These are phyloP conservation scores for Bipolaris cookei DNA, from an alignment of 2,329 filamentous ascomycete genomes.

Conservation along the genomic window DNA sequence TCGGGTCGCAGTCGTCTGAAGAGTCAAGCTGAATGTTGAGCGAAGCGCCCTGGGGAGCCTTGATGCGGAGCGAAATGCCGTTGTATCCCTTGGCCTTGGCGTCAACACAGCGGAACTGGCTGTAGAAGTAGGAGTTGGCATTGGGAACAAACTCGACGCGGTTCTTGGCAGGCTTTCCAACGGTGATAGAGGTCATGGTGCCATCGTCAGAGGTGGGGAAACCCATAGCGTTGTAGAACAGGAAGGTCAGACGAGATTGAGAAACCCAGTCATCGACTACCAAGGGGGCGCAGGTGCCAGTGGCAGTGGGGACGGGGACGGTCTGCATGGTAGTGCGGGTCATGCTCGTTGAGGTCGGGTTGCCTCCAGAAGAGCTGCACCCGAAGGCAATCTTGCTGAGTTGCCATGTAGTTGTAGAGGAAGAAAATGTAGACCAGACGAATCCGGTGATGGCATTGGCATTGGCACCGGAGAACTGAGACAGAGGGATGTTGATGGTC, in stretches of 20 bases:
- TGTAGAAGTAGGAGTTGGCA: slow-evolving; percentile 63
- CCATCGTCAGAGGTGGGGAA: slow-evolving; percentile 63
- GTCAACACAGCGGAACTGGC: slow-evolving; percentile 62
- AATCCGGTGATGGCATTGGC: slow-evolving; percentile 57
- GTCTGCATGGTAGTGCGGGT: slow-evolving; percentile 10
- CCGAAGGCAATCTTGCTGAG: slow-evolving; percentile 58
- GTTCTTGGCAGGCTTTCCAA: slow-evolving; percentile 54
- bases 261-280: slow-evolving; percentile 67
- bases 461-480: slow-evolving; percentile 58
- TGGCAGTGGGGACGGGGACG: slow-evolving; percentile 11
- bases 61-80: slow-evolving; percentile 63
- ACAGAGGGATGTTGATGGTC: slow-evolving; percentile 59
- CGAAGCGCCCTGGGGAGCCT: slow-evolving; percentile 59
- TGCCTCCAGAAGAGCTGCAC: slow-evolving; percentile 39
- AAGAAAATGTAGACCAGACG: slow-evolving; percentile 54
- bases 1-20: slow-evolving; percentile 54
- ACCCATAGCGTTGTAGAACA: slow-evolving; percentile 66
- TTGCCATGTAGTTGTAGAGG: slow-evolving; percentile 53
- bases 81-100: slow-evolving; percentile 57
- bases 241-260: slow-evolving; percentile 66
- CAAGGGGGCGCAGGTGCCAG: slow-evolving; percentile 53
- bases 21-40: slow-evolving; percentile 61
- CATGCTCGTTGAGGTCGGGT: slow-evolving; percentile 2
- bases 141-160: slow-evolving; percentile 61
- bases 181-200: slow-evolving; percentile 63